These are phyloP conservation scores for Kazachstania sp. DNA, from an alignment of 1,139 yeast genomes.

Conservation along the genomic window DNA sequence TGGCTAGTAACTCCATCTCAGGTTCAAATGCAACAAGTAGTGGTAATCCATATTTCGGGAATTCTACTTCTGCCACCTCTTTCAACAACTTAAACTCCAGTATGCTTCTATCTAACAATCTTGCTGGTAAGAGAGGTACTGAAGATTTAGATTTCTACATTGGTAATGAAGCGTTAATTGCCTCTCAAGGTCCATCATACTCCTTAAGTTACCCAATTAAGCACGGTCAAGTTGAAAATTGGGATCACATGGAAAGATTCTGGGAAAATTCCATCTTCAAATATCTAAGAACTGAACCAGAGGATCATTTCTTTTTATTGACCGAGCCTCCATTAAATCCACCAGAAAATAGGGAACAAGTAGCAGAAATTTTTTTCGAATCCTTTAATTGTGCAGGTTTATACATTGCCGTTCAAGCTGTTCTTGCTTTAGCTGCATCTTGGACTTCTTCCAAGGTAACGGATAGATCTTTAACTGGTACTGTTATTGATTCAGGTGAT, in stretches of 20 bases:
- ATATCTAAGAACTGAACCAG: slow-evolving; percentile 97
- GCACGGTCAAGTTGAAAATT: slow-evolving; percentile 99
- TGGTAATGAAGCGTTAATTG: slow-evolving; percentile 95
- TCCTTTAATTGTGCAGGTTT: slow-evolving; percentile 98
- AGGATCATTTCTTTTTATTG: slow-evolving; percentile 95
- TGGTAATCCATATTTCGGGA: slow-evolving; percentile 26
- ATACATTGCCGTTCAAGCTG: slow-evolving; percentile 98
- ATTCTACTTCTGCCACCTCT: slow-evolving; percentile 31
- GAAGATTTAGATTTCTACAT: slow-evolving; percentile 99
- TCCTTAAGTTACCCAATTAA: slow-evolving; percentile 98
- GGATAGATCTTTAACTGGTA: slow-evolving; percentile 93
- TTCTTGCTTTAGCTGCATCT: slow-evolving; percentile 93
- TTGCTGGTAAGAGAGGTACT: slow-evolving; percentile 90
- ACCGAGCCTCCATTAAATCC: slow-evolving; percentile 99
- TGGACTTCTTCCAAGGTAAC: slow-evolving; percentile 97
- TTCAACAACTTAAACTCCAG: slow-evolving; percentile 24
- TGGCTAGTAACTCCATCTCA: slow-evolving; percentile 56
- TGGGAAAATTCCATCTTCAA: slow-evolving; percentile 98
- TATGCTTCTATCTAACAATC: slow-evolving; percentile 37
- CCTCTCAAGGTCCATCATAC: slow-evolving; percentile 99
- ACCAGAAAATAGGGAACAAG: slow-evolving; percentile 97
- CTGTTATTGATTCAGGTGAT: slow-evolving; percentile 95
- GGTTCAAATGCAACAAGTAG: slow-evolving; percentile 39
- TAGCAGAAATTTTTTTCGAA: slow-evolving; percentile 98
- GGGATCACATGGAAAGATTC: slow-evolving; percentile 99